Base-by-base conservation (phyloP, 2,329 filamentous ascomycete genomes). In the Epicoccum sorghinum region DNA sequence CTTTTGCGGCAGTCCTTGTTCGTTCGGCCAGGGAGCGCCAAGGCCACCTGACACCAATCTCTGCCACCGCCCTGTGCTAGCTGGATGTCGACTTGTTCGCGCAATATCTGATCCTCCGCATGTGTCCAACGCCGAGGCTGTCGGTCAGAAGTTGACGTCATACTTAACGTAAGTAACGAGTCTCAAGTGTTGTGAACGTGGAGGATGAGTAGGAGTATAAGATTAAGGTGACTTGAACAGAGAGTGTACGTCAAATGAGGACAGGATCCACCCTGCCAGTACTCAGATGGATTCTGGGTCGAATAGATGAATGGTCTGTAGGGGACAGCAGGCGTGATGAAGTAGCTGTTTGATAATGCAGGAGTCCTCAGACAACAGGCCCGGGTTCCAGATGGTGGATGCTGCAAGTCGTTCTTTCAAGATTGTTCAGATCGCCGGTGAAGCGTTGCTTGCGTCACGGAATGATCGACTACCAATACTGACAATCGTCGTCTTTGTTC, bases 1-100 rank as follows among this genome's bases (percentile, higher is more conserved):
- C 77, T 67, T 56, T 79, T 79, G 14, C 77, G 70, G 49, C 76
- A 79, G 60, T 79, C 77, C 56, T 79, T 79, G 61, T 79, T 79
- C 12, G 73, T 75, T 49, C 77, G 64, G 7, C 72, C 72, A 3
- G 75, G 75, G 1, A 79, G 70, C 24, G 64, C 66, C 5, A 62
- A 52, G 10, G 77, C 75, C 37, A 79, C 70, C 40, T 62, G 65
- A 49, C 73, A 76, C 75, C 68, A 55, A 36, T 55, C 52, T 33
- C 25, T 50, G 10, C 41, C 25, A 12, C 49, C 25, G 8, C 52
- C 52, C n/a, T 50, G 45, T 46, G 38, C 39, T 41, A 45, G 39
- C 38, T 69, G 66, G 23, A 60, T 47, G 25, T 67, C 62, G 22
- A 69, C 66, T 47, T 67, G 64, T 35, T 66, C 60, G 10, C 65